Conservation (phyloP, 1,284 basidiomycete genomes). For the Schizophyllum commune region DNA sequence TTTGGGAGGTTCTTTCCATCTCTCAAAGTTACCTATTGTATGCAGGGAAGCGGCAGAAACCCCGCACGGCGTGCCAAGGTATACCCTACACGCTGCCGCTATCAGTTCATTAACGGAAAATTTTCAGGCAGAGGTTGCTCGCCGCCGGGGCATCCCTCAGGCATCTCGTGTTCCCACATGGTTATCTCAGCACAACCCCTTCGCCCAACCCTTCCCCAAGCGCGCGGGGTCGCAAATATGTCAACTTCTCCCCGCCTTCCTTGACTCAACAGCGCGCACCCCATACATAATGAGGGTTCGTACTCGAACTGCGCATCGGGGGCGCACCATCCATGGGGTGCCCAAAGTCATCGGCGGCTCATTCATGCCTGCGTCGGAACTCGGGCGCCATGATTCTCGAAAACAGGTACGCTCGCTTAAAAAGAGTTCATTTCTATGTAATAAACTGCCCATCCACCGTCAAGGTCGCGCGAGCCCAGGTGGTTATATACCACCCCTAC, state of each 20-base stretch:
- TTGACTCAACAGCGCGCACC: not conserved
- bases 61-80: too few species aligned
- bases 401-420: not conserved
- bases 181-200: not conserved
- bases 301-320: not conserved
- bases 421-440: not conserved
- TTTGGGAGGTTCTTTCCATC: too few species aligned
- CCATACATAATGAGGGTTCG: not conserved
- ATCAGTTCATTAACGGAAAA: too few species aligned
- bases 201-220: too few species aligned
- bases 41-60: too few species aligned
- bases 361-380: not conserved
- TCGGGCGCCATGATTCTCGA: not conserved
- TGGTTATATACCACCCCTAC: slow-evolving; percentile 3
- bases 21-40: too few species aligned
- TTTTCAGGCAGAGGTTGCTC: too few species aligned
- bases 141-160: not conserved
- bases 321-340: not conserved
- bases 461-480: slow-evolving; percentile 4
- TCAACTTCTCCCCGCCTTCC: not conserved
- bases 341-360: not conserved
- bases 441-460: not conserved
- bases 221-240: not conserved
- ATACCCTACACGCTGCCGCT: too few species aligned
- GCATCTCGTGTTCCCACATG: not conserved